Base-by-base conservation (phyloP, 2,329 filamentous ascomycete species). In the Exophiala bonariae region DNA sequence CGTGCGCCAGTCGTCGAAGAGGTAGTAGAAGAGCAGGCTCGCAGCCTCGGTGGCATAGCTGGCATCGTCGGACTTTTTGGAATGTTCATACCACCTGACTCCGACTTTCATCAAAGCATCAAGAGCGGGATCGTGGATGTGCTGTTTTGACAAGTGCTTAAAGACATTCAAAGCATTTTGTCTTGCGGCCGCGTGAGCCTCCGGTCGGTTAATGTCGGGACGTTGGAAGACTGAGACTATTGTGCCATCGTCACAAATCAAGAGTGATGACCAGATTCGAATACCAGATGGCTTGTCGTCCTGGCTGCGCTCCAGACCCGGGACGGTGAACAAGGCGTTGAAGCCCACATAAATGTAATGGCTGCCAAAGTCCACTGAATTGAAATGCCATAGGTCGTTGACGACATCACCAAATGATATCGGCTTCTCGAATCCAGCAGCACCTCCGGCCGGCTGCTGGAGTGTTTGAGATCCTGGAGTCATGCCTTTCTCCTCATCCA, bases 331-430 rank as follows among this genome's bases (percentile, higher is more conserved):
- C 18, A 56, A 36, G 3, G 46, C 44, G 26, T 56, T 56, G 47
- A 48, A 56, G 11, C 53, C 53, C n/a, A 56, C 33, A 39, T 54
- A 54, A 20, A 54, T 49, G 20, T 54, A 56, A 13, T 44, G 50
- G 9, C 35, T 39, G 22, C 85, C 86, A 63, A 84, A 79, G 58
- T 90, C 86, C 11, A 87, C 78, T 1, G 85, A 85, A 11, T 82
- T 84, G 64, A 86, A 90, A 62, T 89, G 86, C 73, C 85, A 85
- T n/a, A 87, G 83, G 44, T 84, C 78, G 52, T 86, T 77, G 4
- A 85, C 79, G 33, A 89, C 74, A 22, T 80, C 70, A 40, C 80
- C 78, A 47, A 81, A 76, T 2, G 26, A 32, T 11, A 31, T 77
- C 13, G 6, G 6, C 6, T 18, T 14, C n/a, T 7, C 6, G 6